Conservation (phyloP, 2,329 filamentous ascomycete genomes). For the Lasiodiplodia theobromae region DNA sequence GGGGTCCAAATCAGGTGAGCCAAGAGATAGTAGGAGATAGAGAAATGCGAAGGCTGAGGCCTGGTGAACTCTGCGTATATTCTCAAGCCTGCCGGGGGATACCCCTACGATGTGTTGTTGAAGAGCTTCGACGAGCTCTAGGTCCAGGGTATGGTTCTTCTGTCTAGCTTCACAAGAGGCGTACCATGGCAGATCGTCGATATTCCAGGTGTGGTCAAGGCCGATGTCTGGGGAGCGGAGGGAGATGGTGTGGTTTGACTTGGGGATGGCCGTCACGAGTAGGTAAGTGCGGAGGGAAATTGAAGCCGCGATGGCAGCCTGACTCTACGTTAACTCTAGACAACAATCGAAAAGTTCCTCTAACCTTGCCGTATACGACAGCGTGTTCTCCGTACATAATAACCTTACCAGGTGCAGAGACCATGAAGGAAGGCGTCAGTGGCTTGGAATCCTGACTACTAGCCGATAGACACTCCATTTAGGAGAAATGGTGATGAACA, state of each 20-base stretch:
- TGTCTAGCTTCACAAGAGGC: slow-evolving; percentile 79
- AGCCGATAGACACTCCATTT: neutral
- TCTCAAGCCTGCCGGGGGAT: slow-evolving; percentile 69
- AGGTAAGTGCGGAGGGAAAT: slow-evolving; percentile 96
- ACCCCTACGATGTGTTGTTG: slow-evolving; percentile 78
- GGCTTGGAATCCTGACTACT: slow-evolving; percentile 54
- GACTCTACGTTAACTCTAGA: slow-evolving; percentile 33
- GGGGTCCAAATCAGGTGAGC: slow-evolving; percentile 77
- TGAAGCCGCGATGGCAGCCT: slow-evolving; percentile 91
- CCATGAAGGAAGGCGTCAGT: slow-evolving; percentile 90
- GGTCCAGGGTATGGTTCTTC: slow-evolving; percentile 90
- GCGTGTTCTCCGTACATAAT: slow-evolving; percentile 98
- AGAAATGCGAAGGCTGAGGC: slow-evolving; percentile 85
- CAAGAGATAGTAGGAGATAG: slow-evolving; percentile 90
- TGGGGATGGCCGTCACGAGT: slow-evolving; percentile 91
- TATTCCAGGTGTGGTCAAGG: slow-evolving; percentile 90
- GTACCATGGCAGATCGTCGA: slow-evolving; percentile 88
- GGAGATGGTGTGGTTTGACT: slow-evolving; percentile 86
- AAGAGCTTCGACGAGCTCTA: slow-evolving; percentile 80
- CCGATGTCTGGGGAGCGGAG: slow-evolving; percentile 91
- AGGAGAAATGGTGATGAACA: slow-evolving; percentile 1
- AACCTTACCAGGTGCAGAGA: slow-evolving; percentile 96
- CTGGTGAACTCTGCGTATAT: slow-evolving; percentile 82
- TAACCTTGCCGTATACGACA: slow-evolving; percentile 93
- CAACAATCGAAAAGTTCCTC: slow-evolving; percentile 31